phyloP scores from a whole-genome alignment of 768 basidiomycete genomes.

The Mycena chlorophos region DNA sequence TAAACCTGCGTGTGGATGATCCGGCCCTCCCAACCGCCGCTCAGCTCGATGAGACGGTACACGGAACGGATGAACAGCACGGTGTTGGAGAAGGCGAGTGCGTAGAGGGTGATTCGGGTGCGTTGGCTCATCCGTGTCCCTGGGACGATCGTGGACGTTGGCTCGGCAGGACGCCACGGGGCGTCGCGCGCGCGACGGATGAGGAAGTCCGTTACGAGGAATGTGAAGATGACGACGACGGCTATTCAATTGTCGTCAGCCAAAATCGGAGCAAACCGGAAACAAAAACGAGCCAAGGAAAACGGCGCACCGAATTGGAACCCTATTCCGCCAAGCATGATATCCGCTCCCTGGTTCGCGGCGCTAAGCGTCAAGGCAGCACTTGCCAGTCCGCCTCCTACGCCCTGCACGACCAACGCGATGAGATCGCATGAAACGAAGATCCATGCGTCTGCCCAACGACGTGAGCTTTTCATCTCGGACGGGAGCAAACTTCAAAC shows the following conservation, averaged over 20 bases:
- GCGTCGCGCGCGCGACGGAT: neutral
- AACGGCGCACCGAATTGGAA: slow-evolving; percentile 66
- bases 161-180: too few species aligned
- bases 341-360: slow-evolving; percentile 5
- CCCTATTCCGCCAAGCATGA: slow-evolving; percentile 62
- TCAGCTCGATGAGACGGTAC: too few species aligned
- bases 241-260: too few species aligned
- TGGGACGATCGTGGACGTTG: too few species aligned
- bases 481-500: slow-evolving; percentile 38
- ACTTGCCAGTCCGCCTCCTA: slow-evolving; percentile 10
- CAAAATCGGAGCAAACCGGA: too few species aligned
- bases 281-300: too few species aligned
- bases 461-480: slow-evolving; percentile 25
- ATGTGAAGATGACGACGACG: neutral
- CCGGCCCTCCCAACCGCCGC: too few species aligned
- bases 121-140: too few species aligned
- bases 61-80: too few species aligned
- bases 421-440: slow-evolving; percentile 1
- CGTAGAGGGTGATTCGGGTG: too few species aligned
- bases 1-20: too few species aligned
- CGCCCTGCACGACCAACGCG: slow-evolving; percentile 8
- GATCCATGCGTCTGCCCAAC: neutral
- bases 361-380: neutral
- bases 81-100: too few species aligned
- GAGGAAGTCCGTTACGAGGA: neutral